Conservation (phyloP, 176 grass and related monocot genomes). For the Miscanthus lutarioriparius region DNA sequence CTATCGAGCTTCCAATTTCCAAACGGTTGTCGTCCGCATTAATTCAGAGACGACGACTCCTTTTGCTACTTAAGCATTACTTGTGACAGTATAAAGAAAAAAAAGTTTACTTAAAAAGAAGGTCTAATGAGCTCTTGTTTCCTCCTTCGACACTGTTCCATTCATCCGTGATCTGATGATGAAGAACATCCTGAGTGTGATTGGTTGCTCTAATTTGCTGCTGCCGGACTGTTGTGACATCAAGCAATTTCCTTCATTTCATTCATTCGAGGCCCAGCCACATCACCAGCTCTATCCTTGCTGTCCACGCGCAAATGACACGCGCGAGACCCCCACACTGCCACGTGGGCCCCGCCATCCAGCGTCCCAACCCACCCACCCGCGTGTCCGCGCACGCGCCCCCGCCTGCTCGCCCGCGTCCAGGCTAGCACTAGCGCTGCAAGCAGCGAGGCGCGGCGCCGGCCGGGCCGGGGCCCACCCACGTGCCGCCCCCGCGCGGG, state of each 20-base stretch:
- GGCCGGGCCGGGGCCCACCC: background rate
- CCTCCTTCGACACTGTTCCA: no score
- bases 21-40: background rate
- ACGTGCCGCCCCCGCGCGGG: background rate
- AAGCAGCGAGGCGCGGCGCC: background rate
- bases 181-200: no score
- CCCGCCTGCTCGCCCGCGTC: background rate
- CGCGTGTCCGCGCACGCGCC: background rate
- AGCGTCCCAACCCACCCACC: background rate
- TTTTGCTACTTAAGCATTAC: no score
- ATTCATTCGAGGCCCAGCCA: background rate
- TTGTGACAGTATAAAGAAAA: no score
- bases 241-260: no score
- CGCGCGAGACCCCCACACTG: background rate
- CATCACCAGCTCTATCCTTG: background rate
- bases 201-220: background rate
- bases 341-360: fast-evolving
- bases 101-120: no score
- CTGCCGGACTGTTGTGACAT: background rate
- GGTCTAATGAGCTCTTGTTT: no score
- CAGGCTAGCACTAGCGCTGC: slow-evolving; percentile 14
- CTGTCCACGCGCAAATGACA: background rate
- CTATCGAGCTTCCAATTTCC: background rate
- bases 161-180: no score
- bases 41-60: background rate